Conservation (phyloP, 169 alveolate genomes). For the Plasmodium coatneyi region DNA sequence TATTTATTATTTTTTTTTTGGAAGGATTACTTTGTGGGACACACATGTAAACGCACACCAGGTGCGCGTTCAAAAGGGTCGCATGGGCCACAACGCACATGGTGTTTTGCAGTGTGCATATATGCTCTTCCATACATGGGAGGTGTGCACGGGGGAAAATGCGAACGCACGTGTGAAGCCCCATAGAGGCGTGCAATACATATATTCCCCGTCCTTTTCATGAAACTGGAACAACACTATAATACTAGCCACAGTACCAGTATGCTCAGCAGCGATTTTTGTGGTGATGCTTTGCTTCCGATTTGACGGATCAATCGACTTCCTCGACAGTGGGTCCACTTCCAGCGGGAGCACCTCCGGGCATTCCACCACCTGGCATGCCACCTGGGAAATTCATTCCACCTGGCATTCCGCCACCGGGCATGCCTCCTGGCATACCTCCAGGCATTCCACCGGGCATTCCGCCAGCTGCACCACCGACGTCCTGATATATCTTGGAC, state of each 20-base stretch:
- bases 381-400: constrained; percentile 91
- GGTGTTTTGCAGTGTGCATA: not conserved
- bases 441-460: constrained; percentile 94
- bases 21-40: not conserved
- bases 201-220: not conserved
- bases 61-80: not conserved
- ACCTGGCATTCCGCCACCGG: constrained; percentile 94
- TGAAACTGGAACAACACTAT: not conserved
- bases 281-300: not conserved
- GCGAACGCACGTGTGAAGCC: not conserved
- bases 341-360: constrained; percentile 83
- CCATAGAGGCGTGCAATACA: not conserved
- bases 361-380: constrained; percentile 85
- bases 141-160: not conserved
- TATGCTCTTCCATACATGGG: not conserved
- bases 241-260: not conserved
- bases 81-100: not conserved
- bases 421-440: constrained; percentile 91
- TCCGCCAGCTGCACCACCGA: constrained; percentile 95
- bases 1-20: not conserved
- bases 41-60: not conserved
- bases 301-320: constrained; percentile 86
- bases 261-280: not conserved
- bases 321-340: constrained; percentile 94
- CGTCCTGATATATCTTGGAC: constrained; percentile 92